Evolutionary conservation across 2,329 filamentous ascomycete genomes (phyloP).

Genomic region (Fusarium nodosum): DNA sequence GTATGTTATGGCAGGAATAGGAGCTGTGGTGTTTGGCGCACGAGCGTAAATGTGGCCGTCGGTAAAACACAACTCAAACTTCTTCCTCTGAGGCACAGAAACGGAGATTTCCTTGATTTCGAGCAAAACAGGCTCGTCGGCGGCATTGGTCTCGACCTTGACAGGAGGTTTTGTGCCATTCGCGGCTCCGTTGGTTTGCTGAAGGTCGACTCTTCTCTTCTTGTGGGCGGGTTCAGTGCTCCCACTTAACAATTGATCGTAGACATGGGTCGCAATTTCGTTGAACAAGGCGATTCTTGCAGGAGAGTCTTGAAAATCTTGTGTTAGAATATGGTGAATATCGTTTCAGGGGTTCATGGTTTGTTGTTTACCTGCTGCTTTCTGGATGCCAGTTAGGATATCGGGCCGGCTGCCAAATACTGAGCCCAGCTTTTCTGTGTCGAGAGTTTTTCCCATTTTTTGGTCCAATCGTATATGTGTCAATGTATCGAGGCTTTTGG

Average conservation of each 20-base stretch:
- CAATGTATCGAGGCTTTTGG: slow-evolving; percentile 35
- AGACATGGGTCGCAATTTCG: slow-evolving; percentile 65
- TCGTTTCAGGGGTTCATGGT: slow-evolving; percentile 36
- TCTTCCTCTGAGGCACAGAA: slow-evolving; percentile 76
- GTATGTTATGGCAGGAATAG: slow-evolving; percentile 68
- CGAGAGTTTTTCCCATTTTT: slow-evolving; percentile 61
- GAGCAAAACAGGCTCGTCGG: slow-evolving; percentile 66
- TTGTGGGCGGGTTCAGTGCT: slow-evolving; percentile 65
- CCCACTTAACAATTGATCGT: slow-evolving; percentile 58
- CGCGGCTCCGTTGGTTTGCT: slow-evolving; percentile 45
- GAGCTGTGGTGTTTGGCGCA: slow-evolving; percentile 63
- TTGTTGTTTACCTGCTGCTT: slow-evolving; percentile 63
- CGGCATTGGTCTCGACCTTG: slow-evolving; percentile 54
- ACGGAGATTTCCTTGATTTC: slow-evolving; percentile 76
- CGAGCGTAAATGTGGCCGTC: slow-evolving; percentile 70
- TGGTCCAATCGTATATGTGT: slow-evolving; percentile 25
- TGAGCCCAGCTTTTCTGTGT: slow-evolving; percentile 63
- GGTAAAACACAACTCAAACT: slow-evolving; percentile 75
- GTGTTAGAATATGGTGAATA: slow-evolving; percentile 22
- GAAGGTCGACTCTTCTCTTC: slow-evolving; percentile 65
- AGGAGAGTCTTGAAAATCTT: slow-evolving; percentile 61
- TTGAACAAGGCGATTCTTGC: slow-evolving; percentile 67
- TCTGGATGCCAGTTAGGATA: slow-evolving; percentile 66
- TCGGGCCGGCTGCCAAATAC: slow-evolving; percentile 70
- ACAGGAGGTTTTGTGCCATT: slow-evolving; percentile 43